Evolutionary conservation across 257 asterid species (phyloP).

Genomic region (Solanum pinnatisectum): DNA sequence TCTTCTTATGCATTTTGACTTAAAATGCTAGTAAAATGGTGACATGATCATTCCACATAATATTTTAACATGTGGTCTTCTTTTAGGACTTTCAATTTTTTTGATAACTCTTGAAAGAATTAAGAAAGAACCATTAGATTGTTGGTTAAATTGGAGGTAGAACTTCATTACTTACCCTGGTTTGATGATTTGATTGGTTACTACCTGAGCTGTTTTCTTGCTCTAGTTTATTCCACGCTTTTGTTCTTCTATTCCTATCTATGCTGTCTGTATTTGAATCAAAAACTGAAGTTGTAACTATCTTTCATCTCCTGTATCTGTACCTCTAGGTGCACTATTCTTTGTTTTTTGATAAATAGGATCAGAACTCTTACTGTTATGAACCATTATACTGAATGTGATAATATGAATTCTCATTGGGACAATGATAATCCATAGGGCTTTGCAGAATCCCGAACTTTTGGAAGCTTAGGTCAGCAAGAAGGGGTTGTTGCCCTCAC

Average conservation of each 20-base stretch:
- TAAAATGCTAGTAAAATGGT: neutral
- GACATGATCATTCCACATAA: neutral
- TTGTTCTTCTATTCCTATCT: neutral
- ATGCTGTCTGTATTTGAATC: neutral
- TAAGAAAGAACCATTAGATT: neutral
- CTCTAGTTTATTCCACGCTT: neutral
- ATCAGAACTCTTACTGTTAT: neutral
- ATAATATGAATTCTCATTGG: conserved; percentile 16
- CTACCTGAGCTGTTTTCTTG: neutral
- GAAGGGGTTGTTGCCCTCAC: conserved; percentile 93
- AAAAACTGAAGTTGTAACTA: neutral
- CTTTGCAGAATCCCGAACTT: conserved; percentile 75
- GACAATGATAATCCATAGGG: conserved; percentile 56
- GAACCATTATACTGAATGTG: neutral
- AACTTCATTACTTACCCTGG: neutral
- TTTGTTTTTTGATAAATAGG: neutral
- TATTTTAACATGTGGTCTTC: neutral
- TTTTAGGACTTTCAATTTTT: neutral
- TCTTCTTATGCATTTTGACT: neutral
- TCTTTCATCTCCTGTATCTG: neutral
- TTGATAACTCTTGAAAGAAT: neutral
- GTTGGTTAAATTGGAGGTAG: neutral
- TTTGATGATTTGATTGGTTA: neutral
- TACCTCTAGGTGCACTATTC: neutral
- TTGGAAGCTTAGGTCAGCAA: conserved; percentile 93